These are phyloP conservation scores for Cladosporium sp. DNA, from an alignment of 2,329 filamentous ascomycete genomes.

Conservation along the genomic window DNA sequence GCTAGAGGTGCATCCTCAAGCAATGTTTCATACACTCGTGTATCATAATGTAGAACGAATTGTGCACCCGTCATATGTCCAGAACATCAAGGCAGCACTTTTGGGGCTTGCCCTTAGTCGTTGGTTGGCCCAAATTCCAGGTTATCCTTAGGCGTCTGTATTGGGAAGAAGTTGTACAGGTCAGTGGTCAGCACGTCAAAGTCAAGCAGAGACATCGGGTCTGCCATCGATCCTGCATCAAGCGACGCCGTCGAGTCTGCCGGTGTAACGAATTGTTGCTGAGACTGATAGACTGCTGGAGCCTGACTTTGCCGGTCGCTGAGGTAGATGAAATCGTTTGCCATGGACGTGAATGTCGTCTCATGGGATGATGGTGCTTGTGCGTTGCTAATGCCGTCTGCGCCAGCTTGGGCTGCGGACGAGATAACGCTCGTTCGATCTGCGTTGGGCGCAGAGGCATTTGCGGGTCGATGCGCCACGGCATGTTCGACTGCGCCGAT, in stretches of 20 bases:
- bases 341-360: background rate
- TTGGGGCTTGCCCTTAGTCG: background rate
- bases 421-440: background rate
- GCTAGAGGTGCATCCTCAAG: background rate
- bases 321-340: conserved; percentile 22
- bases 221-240: conserved; percentile 8
- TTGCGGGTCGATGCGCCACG: background rate
- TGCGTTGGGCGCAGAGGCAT: background rate
- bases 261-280: background rate
- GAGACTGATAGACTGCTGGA: background rate
- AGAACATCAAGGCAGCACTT: background rate
- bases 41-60: background rate
- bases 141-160: background rate
- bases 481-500: conserved; percentile 2
- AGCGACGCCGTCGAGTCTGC: background rate
- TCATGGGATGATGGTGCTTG: background rate
- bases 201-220: conserved; percentile 26
- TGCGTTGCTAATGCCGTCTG: background rate
- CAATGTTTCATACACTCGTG: background rate
- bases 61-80: background rate
- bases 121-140: background rate
- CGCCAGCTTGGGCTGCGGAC: background rate
- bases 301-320: conserved; percentile 10
- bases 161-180: conserved; percentile 42
- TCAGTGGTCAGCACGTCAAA: conserved; percentile 38